phyloP scores from a whole-genome alignment of 306 rosid genomes.

The Acacia melanoxylon region DNA sequence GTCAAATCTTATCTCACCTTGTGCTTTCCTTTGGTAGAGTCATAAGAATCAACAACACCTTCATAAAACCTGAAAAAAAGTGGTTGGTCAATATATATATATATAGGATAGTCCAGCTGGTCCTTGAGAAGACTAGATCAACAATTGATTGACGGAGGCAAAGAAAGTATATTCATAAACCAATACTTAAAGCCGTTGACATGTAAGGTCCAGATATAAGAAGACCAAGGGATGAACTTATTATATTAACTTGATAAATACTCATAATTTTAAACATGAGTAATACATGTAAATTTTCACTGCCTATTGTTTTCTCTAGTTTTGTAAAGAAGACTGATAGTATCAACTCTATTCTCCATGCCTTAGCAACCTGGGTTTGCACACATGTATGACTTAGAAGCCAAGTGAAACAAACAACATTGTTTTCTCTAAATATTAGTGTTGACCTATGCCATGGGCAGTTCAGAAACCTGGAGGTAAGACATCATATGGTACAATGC shows the following conservation, averaged over 20 bases:
- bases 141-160: not conserved
- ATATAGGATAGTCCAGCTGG: not conserved
- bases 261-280: not conserved
- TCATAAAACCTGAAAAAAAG: slow-evolving; percentile 65
- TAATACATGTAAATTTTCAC: not conserved
- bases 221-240: not conserved
- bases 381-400: no score
- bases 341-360: not conserved
- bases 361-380: no score
- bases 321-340: not conserved
- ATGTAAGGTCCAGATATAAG: not conserved
- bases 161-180: not conserved
- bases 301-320: not conserved
- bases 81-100: not conserved
- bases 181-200: not conserved
- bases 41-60: slow-evolving; percentile 58
- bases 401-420: no score
- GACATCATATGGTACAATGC: not conserved
- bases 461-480: no score
- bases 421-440: no score
- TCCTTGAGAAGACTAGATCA: slow-evolving; percentile 8
- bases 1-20: slow-evolving; percentile 47
- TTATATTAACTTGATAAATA: no score
- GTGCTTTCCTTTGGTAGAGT: slow-evolving; percentile 57
- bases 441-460: no score